These are phyloP conservation scores for Coemansia sp. DNA, from an alignment of 192 early-diverging fungal genomes.

Conservation along the genomic window DNA sequence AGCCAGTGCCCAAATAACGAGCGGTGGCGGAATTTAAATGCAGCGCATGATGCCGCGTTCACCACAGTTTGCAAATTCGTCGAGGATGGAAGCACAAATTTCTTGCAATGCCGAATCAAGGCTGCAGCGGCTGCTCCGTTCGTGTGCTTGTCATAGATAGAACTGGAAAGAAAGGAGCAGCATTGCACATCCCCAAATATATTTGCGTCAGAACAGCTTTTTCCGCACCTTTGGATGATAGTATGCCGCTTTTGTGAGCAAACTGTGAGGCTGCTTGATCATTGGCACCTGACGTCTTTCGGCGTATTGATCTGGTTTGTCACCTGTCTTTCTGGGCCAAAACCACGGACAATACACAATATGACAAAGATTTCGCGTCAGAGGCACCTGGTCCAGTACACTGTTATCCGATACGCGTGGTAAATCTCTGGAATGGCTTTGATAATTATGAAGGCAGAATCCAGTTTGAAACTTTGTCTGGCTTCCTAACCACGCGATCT, in stretches of 20 bases:
- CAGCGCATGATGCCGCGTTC: no score
- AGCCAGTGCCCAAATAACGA: no score
- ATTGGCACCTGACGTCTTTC: background rate
- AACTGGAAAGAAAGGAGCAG: background rate
- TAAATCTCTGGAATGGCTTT: background rate
- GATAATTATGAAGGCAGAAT: background rate
- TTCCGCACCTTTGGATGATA: background rate
- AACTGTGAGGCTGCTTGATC: background rate
- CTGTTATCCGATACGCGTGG: no score
- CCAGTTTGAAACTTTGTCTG: background rate
- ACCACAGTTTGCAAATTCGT: background rate
- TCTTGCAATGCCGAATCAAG: background rate
- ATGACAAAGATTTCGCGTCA: no score
- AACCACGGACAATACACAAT: no score
- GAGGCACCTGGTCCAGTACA: no score
- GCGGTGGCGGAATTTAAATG: no score
- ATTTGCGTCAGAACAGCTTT: background rate
- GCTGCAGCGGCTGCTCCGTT: background rate
- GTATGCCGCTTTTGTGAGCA: background rate
- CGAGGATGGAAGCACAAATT: background rate
- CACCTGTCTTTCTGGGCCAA: no score
- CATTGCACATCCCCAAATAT: background rate
- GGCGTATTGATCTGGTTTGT: no score
- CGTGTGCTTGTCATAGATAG: background rate
- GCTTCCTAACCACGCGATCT: background rate